Evolutionary conservation across 352 stramenopile genomes (phyloP).

Genomic region (Pythium vanterpoolii): DNA sequence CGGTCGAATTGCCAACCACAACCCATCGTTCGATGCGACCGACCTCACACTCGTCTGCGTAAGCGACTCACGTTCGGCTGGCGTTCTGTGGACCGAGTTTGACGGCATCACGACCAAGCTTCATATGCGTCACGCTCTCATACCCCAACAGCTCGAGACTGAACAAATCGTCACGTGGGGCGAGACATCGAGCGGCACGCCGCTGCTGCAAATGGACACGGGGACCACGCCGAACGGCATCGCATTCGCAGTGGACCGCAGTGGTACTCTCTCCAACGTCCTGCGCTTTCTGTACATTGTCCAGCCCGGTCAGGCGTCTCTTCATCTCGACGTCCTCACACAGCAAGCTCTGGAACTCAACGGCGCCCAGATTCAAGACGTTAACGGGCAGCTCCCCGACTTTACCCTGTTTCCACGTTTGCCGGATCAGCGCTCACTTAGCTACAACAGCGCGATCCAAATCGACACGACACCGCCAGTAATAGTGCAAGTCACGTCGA

Average conservation of each 20-base stretch:
- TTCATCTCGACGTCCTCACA: slow-evolving; percentile 42
- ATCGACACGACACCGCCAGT: slow-evolving; percentile 51
- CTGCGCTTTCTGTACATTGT: slow-evolving; percentile 59
- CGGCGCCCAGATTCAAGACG: slow-evolving; percentile 39
- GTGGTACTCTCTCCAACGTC: slow-evolving; percentile 32
- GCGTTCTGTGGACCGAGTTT: slow-evolving; percentile 70
- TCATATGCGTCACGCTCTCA: slow-evolving; percentile 42
- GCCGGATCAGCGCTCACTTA: slow-evolving; percentile 42
- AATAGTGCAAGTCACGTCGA: slow-evolving; percentile 39
- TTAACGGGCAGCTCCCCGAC: slow-evolving; percentile 38
- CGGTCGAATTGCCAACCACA: slow-evolving; percentile 40
- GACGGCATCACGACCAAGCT: slow-evolving; percentile 66
- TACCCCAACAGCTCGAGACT: slow-evolving; percentile 18
- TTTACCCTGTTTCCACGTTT: slow-evolving; percentile 48
- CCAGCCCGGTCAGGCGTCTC: slow-evolving; percentile 26
- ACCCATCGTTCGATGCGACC: slow-evolving; percentile 36
- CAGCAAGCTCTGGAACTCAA: slow-evolving; percentile 43
- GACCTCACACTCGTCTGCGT: slow-evolving; percentile 45
- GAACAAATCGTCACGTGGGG: slow-evolving; percentile 24
- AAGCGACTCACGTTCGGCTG: slow-evolving; percentile 16
- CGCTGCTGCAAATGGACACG: slow-evolving; percentile 43
- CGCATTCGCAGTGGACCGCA: slow-evolving; percentile 54
- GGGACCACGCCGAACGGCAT: slow-evolving; percentile 31
- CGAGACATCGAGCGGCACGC: slow-evolving; percentile 35
- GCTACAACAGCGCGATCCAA: slow-evolving; percentile 51